Base-by-base conservation (phyloP, 1,139 yeast genomes). In the Pichia sp. region DNA sequence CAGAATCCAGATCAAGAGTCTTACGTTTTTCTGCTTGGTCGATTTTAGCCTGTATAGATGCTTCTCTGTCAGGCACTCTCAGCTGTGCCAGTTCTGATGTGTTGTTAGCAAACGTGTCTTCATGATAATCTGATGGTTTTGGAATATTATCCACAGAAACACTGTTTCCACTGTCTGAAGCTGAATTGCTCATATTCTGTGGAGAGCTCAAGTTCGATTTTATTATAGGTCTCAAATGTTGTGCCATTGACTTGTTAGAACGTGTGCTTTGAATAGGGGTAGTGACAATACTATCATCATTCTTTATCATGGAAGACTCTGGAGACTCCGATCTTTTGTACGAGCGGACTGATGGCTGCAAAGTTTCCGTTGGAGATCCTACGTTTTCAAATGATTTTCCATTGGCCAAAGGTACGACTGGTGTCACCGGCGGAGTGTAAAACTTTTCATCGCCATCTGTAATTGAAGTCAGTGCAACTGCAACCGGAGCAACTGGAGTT, bases 201-300 rank as follows among this genome's bases (percentile, higher is more conserved):
- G 40, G 40, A 36, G 45, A 42, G 30, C 16, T 42, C 45, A 26
- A 41, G 7, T 38, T 30, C n/a, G 38, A 50, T 40, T 34, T 46
- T 10, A 19, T 34, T 16, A 64, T 63, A 16, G 69, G 64, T 52
- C 71, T 62, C 45, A 68, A 51, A 48, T 66, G 64, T 50, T 67
- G 67, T 3, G 71, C 71, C 71, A 68, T 68, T 7, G 62, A 56
- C 29, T 54, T 56, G 26, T 49, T 56, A 6, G 48, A 29, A 8
- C 41, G 45, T 5, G 50, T 29, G 8, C 36, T 32, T 10, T 51
- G 40, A 10, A 31, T 6, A n/a, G 55, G 49, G 19, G 50, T 36
- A 13, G 47, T 52, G 3, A 51, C 13, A 34, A 19, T n/a, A 4
- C 48, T 47, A 3, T 44, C 44, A 16, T 52, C 47, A 15, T 41